These are phyloP conservation scores for Abrus precatorius DNA, from an alignment of 306 rosid species.

Conservation along the genomic window DNA sequence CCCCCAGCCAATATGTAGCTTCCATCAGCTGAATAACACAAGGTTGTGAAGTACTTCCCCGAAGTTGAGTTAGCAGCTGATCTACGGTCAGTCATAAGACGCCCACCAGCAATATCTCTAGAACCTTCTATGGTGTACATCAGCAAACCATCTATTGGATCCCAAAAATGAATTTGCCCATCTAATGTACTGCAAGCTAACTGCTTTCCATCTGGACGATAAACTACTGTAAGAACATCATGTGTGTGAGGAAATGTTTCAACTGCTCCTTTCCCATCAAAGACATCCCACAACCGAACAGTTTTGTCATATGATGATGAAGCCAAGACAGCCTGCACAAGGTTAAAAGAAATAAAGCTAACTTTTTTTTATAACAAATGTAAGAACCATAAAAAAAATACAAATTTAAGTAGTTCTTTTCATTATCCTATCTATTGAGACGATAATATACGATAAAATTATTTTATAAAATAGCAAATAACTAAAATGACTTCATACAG, in stretches of 20 bases:
- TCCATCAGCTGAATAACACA: conserved; percentile 95
- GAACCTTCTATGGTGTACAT: conserved; percentile 94
- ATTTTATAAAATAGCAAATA: conserved; percentile 27
- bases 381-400: conserved; percentile 34
- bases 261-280: conserved; percentile 87
- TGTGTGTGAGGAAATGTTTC: conserved; percentile 87
- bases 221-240: conserved; percentile 88
- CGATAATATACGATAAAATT: conserved; percentile 13
- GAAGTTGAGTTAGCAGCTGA: conserved; percentile 85
- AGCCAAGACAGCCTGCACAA: conserved; percentile 77
- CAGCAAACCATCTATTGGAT: conserved; percentile 85
- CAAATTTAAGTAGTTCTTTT: conserved; percentile 27
- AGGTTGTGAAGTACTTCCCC: conserved; percentile 89
- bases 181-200: conserved; percentile 96
- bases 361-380: not conserved
- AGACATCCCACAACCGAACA: conserved; percentile 95
- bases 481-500: conserved; percentile 21
- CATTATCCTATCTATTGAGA: conserved; percentile 17
- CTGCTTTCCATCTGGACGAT: conserved; percentile 97
- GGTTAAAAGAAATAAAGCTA: conserved; percentile 36
- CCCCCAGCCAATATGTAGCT: conserved; percentile 92
- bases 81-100: conserved; percentile 92
- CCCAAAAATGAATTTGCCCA: conserved; percentile 98
- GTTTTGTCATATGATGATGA: conserved; percentile 97
- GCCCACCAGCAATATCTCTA: conserved; percentile 94